Conservation (phyloP, 306 rosid genomes). For the Quercus wislizeni region DNA sequence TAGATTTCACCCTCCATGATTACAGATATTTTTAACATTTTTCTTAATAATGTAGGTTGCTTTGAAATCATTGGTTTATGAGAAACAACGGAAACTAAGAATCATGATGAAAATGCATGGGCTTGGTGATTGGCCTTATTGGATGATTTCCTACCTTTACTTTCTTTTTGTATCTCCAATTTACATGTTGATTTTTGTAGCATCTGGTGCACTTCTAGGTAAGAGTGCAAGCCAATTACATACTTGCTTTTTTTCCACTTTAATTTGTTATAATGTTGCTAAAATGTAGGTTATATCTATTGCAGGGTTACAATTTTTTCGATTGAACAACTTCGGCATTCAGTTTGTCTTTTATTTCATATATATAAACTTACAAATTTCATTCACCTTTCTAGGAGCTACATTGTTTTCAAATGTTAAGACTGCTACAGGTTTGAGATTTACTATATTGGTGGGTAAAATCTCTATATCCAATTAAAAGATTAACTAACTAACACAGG, state of each 20-base stretch:
- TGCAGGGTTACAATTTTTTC: slow-evolving; percentile 86
- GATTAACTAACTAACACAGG: slow-evolving; percentile 19
- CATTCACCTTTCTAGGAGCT: slow-evolving; percentile 67
- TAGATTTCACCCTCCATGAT: not conserved
- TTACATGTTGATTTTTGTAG: slow-evolving; percentile 72
- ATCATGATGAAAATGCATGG: slow-evolving; percentile 99
- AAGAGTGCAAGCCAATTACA: slow-evolving; percentile 10
- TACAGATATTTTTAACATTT: no score
- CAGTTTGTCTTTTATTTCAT: slow-evolving; percentile 71
- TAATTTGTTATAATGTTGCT: no score
- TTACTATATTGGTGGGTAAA: no score
- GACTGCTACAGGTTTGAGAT: slow-evolving; percentile 82
- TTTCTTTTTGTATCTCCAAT: slow-evolving; percentile 57
- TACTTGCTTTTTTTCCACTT: not conserved
- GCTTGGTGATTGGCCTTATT: slow-evolving; percentile 87
- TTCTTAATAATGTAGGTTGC: slow-evolving; percentile 48
- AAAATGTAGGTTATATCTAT: slow-evolving; percentile 13
- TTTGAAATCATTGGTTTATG: slow-evolving; percentile 73
- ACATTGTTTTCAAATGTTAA: slow-evolving; percentile 64
- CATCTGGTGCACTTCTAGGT: slow-evolving; percentile 83
- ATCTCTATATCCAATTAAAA: not conserved
- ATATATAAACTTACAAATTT: slow-evolving; percentile 85
- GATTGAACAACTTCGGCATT: slow-evolving; percentile 76
- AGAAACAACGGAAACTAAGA: slow-evolving; percentile 76
- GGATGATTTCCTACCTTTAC: slow-evolving; percentile 80